A percentile compares a stretch with the other conserved stretches of the same genome.
Conservation (phyloP, 208 protist species). For the Leishmania mexicana region DNA sequence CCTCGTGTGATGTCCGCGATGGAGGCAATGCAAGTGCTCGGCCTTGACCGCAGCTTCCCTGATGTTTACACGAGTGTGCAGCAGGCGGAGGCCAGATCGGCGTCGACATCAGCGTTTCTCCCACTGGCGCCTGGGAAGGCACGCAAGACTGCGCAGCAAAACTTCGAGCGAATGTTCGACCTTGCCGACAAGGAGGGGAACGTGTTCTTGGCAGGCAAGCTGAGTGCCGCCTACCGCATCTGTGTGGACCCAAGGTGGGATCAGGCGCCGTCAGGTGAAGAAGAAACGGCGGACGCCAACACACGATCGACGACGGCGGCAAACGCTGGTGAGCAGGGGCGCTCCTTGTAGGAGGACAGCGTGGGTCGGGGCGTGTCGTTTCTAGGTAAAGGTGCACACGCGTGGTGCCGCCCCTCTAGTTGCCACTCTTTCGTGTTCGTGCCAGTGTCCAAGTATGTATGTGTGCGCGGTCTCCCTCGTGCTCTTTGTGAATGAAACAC, state of each 20-base stretch:
- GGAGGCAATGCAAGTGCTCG: slow-evolving; percentile 78
- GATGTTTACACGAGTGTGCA: slow-evolving; percentile 18
- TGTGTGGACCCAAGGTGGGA: slow-evolving; percentile 82
- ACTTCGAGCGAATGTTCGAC: slow-evolving; percentile 69
- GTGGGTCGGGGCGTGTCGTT: background rate
- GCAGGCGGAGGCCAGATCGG: slow-evolving; percentile 6
- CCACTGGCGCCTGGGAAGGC: slow-evolving; percentile 40
- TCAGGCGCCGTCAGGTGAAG: slow-evolving; percentile 8
- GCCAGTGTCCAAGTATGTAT: background rate
- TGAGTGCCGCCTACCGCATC: slow-evolving; percentile 77
- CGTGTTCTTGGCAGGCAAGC: slow-evolving; percentile 77
- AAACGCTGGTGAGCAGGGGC: background rate
- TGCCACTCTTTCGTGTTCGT: background rate
- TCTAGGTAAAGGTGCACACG: background rate
- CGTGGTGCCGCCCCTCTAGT: background rate
- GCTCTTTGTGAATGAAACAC: background rate
- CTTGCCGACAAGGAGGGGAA: slow-evolving; percentile 62
- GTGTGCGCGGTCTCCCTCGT: background rate
- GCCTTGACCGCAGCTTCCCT: slow-evolving; percentile 46
- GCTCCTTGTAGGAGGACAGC: background rate
- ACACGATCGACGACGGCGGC: background rate
- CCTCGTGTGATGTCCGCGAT: slow-evolving; percentile 45
- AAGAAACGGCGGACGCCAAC: background rate
- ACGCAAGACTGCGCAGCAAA: slow-evolving; percentile 43
- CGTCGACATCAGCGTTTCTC: slow-evolving; percentile 5